Conservation (phyloP, 179 eudicot genomes). For the Heliamphora pulchella region DNA sequence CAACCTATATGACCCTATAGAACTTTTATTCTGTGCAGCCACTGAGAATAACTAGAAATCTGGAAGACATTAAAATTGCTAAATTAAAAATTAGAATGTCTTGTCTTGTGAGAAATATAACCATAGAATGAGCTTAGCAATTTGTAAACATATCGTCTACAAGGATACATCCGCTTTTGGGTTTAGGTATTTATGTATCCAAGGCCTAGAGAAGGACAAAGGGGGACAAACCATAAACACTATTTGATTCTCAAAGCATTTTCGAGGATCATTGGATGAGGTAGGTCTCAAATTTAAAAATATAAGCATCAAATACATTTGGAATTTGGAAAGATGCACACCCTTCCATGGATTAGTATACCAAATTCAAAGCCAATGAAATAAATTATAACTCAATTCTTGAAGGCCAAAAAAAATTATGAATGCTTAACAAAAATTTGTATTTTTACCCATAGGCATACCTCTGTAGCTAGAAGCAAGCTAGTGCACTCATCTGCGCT, state of each 20-base stretch:
- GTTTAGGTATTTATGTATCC: no score
- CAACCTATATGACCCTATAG: no score
- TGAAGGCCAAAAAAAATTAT: neutral
- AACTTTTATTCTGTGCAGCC: no score
- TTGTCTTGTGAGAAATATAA: no score
- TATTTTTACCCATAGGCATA: constrained; percentile 19
- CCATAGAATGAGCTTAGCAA: no score
- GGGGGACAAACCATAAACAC: no score
- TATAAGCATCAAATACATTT: neutral
- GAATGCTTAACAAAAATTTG: neutral
- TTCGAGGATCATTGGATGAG: neutral
- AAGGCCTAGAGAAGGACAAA: no score
- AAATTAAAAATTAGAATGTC: no score
- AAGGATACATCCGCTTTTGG: no score
- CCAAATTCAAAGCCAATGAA: constrained; percentile 3
- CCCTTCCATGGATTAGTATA: neutral
- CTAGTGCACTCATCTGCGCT: constrained; percentile 80
- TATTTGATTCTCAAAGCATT: neutral
- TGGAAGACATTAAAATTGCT: no score
- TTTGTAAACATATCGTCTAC: no score
- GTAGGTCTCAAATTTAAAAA: neutral
- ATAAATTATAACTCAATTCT: constrained; percentile 3
- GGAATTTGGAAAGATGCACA: neutral
- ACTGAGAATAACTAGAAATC: no score
- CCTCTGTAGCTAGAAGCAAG: constrained; percentile 92